A percentile compares a stretch with the other conserved stretches of the same genome.
Evolutionary conservation across 2,329 filamentous ascomycete species (phyloP).

Genomic region (Nemania diffusa): DNA sequence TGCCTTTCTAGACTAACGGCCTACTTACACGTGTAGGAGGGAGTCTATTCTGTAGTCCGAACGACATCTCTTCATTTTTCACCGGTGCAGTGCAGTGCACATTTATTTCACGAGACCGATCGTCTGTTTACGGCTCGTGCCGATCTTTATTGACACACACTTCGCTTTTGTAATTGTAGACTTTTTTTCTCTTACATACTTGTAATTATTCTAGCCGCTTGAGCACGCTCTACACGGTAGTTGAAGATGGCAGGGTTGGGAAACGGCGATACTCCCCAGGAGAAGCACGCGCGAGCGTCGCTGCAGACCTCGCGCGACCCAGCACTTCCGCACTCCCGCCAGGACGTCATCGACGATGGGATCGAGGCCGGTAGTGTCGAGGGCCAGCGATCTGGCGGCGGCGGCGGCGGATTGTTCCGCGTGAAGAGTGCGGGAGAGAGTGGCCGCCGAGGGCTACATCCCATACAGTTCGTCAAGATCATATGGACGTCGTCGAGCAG

Average conservation of each 20-base stretch:
- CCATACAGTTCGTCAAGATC: constrained; percentile 70
- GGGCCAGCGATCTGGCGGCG: constrained; percentile 19
- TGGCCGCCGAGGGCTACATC: constrained; percentile 73
- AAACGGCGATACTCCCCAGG: constrained; percentile 31
- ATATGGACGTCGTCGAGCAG: constrained; percentile 71
- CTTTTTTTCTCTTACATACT: not conserved
- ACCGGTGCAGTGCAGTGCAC: not conserved
- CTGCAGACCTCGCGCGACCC: constrained; percentile 40
- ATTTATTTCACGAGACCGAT: not conserved
- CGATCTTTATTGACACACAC: not conserved
- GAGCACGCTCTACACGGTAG: not conserved
- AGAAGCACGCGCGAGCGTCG: constrained; percentile 36
- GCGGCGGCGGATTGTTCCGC: no score
- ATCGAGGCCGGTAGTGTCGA: constrained; percentile 28
- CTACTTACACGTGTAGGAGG: not conserved
- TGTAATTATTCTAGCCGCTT: not conserved
- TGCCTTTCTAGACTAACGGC: not conserved
- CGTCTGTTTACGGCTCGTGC: not conserved
- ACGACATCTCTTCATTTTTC: not conserved
- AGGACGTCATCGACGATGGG: constrained; percentile 32
- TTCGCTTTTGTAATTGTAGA: not conserved
- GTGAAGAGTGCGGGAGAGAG: constrained; percentile 68
- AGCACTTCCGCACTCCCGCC: constrained; percentile 43
- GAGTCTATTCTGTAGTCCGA: no score
- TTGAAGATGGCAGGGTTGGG: constrained; percentile 22